Percentiles rank a stretch among this genome's conserved stretches.
Evolutionary conservation across 129 eudicot genomes (phyloP).

Genomic region (Flaveria bidentis): DNA sequence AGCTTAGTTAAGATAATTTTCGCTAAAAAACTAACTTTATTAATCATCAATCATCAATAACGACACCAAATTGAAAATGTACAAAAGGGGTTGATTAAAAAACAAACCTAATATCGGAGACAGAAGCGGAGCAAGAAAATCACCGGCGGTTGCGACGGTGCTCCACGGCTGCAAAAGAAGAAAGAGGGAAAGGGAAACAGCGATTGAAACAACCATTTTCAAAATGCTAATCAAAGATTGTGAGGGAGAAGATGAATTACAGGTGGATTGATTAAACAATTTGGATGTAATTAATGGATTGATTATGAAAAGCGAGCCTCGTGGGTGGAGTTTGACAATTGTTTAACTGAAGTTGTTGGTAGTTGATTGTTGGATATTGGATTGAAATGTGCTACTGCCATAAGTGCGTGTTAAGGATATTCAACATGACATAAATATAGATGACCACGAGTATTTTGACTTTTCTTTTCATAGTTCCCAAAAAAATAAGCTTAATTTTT

Average conservation of each 20-base stretch:
- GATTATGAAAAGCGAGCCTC: constrained; percentile 5
- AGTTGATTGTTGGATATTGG: constrained; percentile 20
- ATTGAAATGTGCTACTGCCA: background rate
- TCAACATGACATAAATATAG: too few relatives aligned
- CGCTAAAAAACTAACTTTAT: too few relatives aligned
- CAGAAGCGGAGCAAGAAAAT: constrained; percentile 51
- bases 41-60: too few relatives aligned
- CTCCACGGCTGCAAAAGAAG: constrained; percentile 38
- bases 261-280: constrained; percentile 1
- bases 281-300: constrained; percentile 29
- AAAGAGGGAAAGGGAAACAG: constrained; percentile 28
- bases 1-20: too few relatives aligned
- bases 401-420: background rate
- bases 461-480: too few relatives aligned
- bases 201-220: constrained; percentile 10
- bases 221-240: background rate
- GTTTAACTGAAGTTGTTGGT: constrained; percentile 24
- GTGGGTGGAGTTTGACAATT: constrained; percentile 10
- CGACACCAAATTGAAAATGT: background rate
- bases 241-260: background rate
- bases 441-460: too few relatives aligned
- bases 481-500: too few relatives aligned
- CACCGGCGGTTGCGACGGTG: constrained; percentile 15
- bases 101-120: constrained; percentile 57
- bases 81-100: background rate